phyloP scores from a whole-genome alignment of 441 rosid genomes.

The Brassica balearica region DNA sequence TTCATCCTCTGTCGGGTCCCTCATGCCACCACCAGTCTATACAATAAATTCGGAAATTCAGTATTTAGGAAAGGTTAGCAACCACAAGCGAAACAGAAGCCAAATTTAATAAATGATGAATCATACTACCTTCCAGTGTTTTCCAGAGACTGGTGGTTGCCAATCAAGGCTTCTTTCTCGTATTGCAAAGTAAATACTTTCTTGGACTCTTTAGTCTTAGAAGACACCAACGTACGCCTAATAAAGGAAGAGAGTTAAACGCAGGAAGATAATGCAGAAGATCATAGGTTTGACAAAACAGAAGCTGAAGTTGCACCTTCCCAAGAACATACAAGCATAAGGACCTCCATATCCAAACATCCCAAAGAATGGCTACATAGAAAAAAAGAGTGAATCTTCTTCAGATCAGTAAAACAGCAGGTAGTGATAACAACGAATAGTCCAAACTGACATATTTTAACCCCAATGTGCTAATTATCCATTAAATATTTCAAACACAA shows the following conservation, averaged over 20 bases:
- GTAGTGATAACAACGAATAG: neutral
- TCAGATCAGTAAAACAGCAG: slow-evolving; percentile 19
- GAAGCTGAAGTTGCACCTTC: slow-evolving; percentile 52
- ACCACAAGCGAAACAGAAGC: neutral
- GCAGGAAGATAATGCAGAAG: slow-evolving; percentile 10
- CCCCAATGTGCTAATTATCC: neutral
- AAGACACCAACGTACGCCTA: slow-evolving; percentile 65
- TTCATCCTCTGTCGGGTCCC: slow-evolving; percentile 62
- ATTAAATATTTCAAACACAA: neutral
- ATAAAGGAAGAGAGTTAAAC: slow-evolving; percentile 14
- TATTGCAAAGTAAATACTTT: slow-evolving; percentile 59
- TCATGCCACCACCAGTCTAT: slow-evolving; percentile 64
- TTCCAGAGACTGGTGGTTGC: slow-evolving; percentile 48
- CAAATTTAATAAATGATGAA: slow-evolving; percentile 4
- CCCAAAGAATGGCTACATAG: slow-evolving; percentile 71
- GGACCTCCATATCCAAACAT: slow-evolving; percentile 89
- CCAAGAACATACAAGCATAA: slow-evolving; percentile 73
- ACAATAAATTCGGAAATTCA: slow-evolving; percentile 2
- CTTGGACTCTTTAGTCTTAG: slow-evolving; percentile 61
- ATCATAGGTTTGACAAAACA: slow-evolving; percentile 9
- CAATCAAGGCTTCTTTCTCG: slow-evolving; percentile 60
- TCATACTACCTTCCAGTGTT: slow-evolving; percentile 61
- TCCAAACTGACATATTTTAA: slow-evolving; percentile 2
- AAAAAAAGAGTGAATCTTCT: slow-evolving; percentile 4
- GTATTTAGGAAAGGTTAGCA: slow-evolving; percentile 2